Evolutionary conservation across 352 stramenopile genomes (phyloP), one percentile per base, ranked within the genome.

Genomic region (Globisporangium paddicum): DNA sequence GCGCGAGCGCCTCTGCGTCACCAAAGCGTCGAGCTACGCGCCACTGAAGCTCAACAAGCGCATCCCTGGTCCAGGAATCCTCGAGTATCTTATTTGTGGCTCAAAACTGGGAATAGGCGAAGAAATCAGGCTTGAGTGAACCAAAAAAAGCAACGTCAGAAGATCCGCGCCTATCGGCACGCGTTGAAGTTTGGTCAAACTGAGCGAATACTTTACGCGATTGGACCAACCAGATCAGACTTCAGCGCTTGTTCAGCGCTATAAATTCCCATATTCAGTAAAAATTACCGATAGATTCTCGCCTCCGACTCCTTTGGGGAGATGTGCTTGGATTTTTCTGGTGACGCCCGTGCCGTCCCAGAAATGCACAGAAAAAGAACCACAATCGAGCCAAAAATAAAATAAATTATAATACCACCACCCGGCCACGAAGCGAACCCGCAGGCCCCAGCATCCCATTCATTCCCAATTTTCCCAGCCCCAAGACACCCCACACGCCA

Each of bases 241-340:
- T n/a, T n/a, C n/a, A n/a, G n/a, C n/a, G n/a, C n/a, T n/a, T n/a
- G n/a, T n/a, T n/a, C n/a, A n/a, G n/a, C n/a, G n/a, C 23, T 35
- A 25, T 38, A 52, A 52, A 52, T 52, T 25, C 8, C 46, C 46
- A 37, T 10, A 5, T 9, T 0, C 16, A 18, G 25, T 38, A 25
- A 52, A 52, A 38, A 52, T 16, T 52, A 37, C 46, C 26, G 16
- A 37, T 52, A 38, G 3, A 19, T 38, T 32, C 21, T 30, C 25
- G 25, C 0, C 10, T 52, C 46, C 46, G 46, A 52, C 46, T 52
- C 16, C 25, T 32, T 50, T 50, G 7, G 23, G n/a, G 45, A 11
- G 26, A 52, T 52, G 46, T 52, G 46, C 14, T 8, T 8, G n/a
- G 46, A 52, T 52, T 52, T 52, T 52, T 52, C 46, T 52, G 46